These are phyloP conservation scores for Parathielavia appendiculata DNA, from an alignment of 495 filamentous ascomycete species.

Conservation along the genomic window DNA sequence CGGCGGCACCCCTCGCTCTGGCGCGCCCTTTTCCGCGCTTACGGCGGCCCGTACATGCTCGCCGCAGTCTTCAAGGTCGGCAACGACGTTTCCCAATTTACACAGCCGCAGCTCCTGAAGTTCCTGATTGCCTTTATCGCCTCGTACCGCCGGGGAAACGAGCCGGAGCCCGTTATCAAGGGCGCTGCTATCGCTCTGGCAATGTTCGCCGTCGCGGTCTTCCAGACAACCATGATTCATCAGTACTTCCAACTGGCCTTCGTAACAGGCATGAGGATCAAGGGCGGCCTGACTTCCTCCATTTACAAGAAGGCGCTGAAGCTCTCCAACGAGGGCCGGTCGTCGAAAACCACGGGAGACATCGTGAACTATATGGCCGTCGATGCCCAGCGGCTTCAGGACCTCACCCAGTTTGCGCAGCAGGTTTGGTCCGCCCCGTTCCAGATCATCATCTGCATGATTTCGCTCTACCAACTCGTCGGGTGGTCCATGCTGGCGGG, in stretches of 20 bases:
- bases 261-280: conserved; percentile 94
- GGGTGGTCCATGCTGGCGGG: conserved; percentile 96
- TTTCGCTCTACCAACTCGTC: conserved; percentile 89
- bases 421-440: conserved; percentile 95
- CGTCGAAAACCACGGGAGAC: conserved; percentile 90
- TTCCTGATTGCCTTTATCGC: conserved; percentile 80
- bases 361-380: conserved; percentile 99
- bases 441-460: conserved; percentile 92
- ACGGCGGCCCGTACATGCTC: conserved; percentile 74
- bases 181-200: conserved; percentile 83
- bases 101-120: conserved; percentile 86
- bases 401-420: conserved; percentile 91
- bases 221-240: conserved; percentile 72
- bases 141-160: conserved; percentile 59
- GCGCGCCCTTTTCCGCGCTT: conserved; percentile 80
- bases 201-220: conserved; percentile 85
- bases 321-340: conserved; percentile 86
- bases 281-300: conserved; percentile 77
- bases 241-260: conserved; percentile 97
- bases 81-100: conserved; percentile 79
- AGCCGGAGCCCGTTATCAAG: conserved; percentile 69
- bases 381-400: conserved; percentile 89
- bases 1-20: conserved; percentile 75
- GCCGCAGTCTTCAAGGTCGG: conserved; percentile 78
- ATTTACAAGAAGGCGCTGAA: conserved; percentile 89